Evolutionary conservation across 2,329 filamentous ascomycete species (phyloP).

Genomic region (Trichoderma semiorbis): DNA sequence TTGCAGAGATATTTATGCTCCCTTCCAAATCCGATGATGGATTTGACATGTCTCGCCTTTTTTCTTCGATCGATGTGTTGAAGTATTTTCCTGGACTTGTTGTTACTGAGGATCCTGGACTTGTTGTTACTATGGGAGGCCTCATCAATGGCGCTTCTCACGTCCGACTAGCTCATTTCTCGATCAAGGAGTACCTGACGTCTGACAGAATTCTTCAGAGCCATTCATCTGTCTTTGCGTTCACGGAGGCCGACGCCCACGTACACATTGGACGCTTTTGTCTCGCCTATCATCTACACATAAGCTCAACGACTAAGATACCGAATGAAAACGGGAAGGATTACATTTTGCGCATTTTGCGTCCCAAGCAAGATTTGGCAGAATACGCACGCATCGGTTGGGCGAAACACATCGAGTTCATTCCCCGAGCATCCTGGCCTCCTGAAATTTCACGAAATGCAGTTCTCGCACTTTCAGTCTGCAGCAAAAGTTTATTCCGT

Average conservation of each 20-base stretch:
- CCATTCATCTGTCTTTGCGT: neutral
- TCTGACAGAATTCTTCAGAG: neutral
- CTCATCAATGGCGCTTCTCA: neutral
- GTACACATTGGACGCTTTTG: conserved; percentile 8
- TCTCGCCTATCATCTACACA: neutral
- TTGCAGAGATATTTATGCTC: conserved; percentile 14
- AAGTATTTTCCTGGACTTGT: conserved; percentile 14
- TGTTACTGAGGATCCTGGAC: neutral
- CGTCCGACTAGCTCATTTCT: conserved; percentile 16
- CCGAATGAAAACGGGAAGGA: neutral
- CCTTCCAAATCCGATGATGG: neutral
- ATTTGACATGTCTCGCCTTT: neutral
- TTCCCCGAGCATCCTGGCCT: neutral
- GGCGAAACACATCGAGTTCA: neutral
- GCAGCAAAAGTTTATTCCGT: neutral
- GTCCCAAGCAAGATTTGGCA: neutral
- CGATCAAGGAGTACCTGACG: conserved; percentile 17
- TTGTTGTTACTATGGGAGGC: neutral
- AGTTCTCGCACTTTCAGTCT: neutral
- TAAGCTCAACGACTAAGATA: neutral
- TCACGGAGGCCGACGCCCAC: conserved; percentile 6
- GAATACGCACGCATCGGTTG: neutral
- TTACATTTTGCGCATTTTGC: too few relatives aligned
- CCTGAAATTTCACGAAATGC: neutral
- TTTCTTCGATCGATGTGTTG: neutral